Percentiles rank a stretch among this genome's conserved stretches.
These are phyloP conservation scores for Plantago rigida DNA, from an alignment of 305 asterid species.

Conservation along the genomic window DNA sequence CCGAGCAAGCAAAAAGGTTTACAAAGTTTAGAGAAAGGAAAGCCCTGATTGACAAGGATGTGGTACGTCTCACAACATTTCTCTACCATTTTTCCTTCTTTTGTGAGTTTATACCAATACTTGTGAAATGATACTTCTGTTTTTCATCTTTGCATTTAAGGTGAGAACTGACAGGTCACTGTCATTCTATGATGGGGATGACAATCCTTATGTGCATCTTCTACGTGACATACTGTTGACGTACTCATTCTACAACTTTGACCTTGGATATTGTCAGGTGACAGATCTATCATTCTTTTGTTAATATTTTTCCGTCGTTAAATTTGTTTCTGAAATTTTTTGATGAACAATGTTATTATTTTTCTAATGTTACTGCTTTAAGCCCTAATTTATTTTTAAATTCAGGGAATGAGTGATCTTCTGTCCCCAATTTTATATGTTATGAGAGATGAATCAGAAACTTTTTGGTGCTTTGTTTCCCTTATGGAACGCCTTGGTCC, in stretches of 20 bases:
- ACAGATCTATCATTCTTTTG: conserved; percentile 14
- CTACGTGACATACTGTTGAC: conserved; percentile 87
- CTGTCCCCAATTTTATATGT: conserved; percentile 85
- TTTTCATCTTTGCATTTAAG: conserved; percentile 34
- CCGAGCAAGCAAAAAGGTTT: conserved; percentile 77
- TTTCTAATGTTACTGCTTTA: conserved; percentile 20
- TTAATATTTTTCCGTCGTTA: conserved; percentile 7
- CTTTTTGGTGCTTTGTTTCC: conserved; percentile 92
- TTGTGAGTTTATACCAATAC: conserved; percentile 19
- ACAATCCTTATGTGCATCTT: conserved; percentile 75
- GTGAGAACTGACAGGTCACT: conserved; percentile 94
- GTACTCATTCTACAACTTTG: conserved; percentile 97
- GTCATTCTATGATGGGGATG: conserved; percentile 90
- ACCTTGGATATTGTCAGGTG: conserved; percentile 99
- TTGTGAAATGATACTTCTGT: conserved; percentile 4
- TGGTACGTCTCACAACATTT: conserved; percentile 46
- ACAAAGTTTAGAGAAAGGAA: conserved; percentile 97
- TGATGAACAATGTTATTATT: conserved; percentile 5
- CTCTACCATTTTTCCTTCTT: conserved; percentile 6
- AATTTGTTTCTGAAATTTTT: conserved; percentile 15
- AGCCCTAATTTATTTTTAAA: conserved; percentile 17
- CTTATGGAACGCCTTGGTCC: conserved; percentile 99
- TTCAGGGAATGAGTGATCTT: conserved; percentile 99
- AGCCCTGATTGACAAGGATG: conserved; percentile 94
- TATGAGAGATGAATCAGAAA: conserved; percentile 80